Evolutionary conservation across 1,284 basidiomycete species (phyloP), one percentile per base, ranked within the genome.

Genomic region (Trametes sp.): DNA sequence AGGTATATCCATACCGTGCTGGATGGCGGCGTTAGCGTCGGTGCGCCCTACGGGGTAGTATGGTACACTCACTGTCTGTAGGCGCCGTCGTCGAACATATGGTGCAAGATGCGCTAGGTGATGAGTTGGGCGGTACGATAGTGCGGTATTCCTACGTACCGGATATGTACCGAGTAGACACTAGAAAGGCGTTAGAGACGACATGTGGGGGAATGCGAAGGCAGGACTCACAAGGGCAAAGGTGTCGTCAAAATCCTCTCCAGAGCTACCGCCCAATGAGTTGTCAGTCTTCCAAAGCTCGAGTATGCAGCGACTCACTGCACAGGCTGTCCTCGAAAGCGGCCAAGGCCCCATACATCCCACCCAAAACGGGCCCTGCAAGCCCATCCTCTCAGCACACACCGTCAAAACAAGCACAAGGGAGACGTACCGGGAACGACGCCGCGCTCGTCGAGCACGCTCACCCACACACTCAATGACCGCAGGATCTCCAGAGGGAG

Each of bases 1-100:
- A 89, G 80, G 72, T 89, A 89, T 19, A 88, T 73, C 87, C 86
- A 89, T 29, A 89, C 84, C 42, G 86, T 88, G 72, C 86, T 87
- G 54, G 7, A 26, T 26, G 31, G 16, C 2, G 1, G 23, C 13
- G 9, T 58, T 36, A 68, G 54, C 23, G 14, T 10, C 10, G n/a
- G n/a, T n/a, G n/a, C n/a, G n/a, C n/a, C n/a, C n/a, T n/a, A n/a
- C n/a, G n/a, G n/a, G n/a, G n/a, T n/a, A n/a, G n/a, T n/a, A n/a
- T n/a, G n/a, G n/a, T n/a, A n/a, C n/a, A n/a, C n/a, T n/a, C n/a
- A n/a, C n/a, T n/a, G n/a, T n/a, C n/a, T n/a, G n/a, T n/a, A n/a
- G n/a, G n/a, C n/a, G n/a, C n/a, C n/a, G n/a, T n/a, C n/a, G n/a
- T n/a, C n/a, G n/a, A n/a, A n/a, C n/a, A n/a, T n/a, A n/a, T n/a